Base-by-base conservation (phyloP, 2,329 filamentous ascomycete genomes). In the Cercospora brassicicola region DNA sequence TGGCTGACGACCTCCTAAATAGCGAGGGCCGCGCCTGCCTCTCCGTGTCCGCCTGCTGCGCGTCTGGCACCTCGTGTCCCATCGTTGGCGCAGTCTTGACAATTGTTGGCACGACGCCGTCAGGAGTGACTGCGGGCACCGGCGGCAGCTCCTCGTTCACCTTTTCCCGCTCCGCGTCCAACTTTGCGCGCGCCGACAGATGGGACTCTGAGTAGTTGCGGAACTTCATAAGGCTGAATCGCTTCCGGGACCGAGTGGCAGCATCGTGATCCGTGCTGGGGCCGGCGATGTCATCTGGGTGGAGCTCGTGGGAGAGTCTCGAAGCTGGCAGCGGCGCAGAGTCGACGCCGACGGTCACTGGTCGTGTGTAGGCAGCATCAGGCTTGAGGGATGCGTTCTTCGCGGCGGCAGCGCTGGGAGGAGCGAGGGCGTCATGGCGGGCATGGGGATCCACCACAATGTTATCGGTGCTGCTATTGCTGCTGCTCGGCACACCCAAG, bases 141-240 rank as follows among this genome's bases (percentile, higher is more conserved):
- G 82, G 81, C 69, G 82, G 82, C 39, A 76, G 76, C 87, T 84
- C 74, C 73, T 82, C 85, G 13, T 45, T 39, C 39, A 64, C 30
- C 18, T 62, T 42, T 75, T 85, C 73, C 82, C 68, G 84, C 70
- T 82, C 80, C 56, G 83, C 83, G 65, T 93, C 89, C 74, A 90
- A 87, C 78, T 90, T 93, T 62, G 90, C 90, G 78, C 88, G 87
- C 31, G 89, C 84, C 10, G 92, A 93, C 69, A 98, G 82, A 79
- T 97, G 93, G 61, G 93, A 91, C 81, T 98, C 94, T 8, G 94
- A 97, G 69, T 93, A 94, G 86, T 97, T 94, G 76, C 93, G 91
- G 79, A 73, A 93, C 76, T 90, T 90, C 81, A 97, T 83, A 79
- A 96, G 79, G 75, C 85, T 89, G 78, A 90, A 89, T 66, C 87